phyloP scores from a whole-genome alignment of 2,329 filamentous ascomycete species.

The Aspergillus arachidicola region DNA sequence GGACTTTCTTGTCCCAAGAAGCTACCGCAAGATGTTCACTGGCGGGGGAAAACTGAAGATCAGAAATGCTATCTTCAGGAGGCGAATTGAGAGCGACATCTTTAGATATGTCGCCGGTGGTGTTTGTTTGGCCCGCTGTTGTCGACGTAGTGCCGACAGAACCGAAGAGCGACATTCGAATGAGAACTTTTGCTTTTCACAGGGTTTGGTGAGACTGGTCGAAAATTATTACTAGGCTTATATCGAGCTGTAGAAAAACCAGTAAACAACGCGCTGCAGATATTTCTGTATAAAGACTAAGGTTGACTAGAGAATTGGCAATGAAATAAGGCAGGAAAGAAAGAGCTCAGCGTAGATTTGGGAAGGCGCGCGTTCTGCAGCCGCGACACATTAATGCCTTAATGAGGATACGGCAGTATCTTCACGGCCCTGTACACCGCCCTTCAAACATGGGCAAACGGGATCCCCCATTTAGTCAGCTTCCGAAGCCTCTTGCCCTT shows the following conservation, averaged over 20 bases:
- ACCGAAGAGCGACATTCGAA: constrained; percentile 56
- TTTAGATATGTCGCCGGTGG: constrained; percentile 86
- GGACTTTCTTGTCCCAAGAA: constrained; percentile 97
- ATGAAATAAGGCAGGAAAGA: background rate
- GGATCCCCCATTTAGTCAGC: background rate
- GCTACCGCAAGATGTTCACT: constrained; percentile 83
- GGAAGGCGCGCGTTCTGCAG: background rate
- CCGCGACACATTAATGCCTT: background rate
- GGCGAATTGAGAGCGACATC: constrained; percentile 78
- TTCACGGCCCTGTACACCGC: constrained; percentile 5
- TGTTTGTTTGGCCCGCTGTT: constrained; percentile 60
- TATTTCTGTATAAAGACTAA: background rate
- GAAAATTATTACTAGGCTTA: background rate
- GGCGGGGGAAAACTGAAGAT: constrained; percentile 77
- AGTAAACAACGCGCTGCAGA: background rate
- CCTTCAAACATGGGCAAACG: constrained; percentile 4
- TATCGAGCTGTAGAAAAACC: constrained; percentile 2
- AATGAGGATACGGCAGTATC: constrained; percentile 4
- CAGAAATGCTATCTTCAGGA: constrained; percentile 87
- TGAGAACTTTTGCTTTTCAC: constrained; percentile 20
- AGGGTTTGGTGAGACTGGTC: background rate
- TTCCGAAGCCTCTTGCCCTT: background rate
- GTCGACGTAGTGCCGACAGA: constrained; percentile 52
- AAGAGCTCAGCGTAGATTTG: background rate
- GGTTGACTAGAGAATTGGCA: background rate